Percentiles rank a stretch among this genome's conserved stretches.
phyloP scores from a whole-genome alignment of 2,329 filamentous ascomycete species.

The Colletotrichum incanum region DNA sequence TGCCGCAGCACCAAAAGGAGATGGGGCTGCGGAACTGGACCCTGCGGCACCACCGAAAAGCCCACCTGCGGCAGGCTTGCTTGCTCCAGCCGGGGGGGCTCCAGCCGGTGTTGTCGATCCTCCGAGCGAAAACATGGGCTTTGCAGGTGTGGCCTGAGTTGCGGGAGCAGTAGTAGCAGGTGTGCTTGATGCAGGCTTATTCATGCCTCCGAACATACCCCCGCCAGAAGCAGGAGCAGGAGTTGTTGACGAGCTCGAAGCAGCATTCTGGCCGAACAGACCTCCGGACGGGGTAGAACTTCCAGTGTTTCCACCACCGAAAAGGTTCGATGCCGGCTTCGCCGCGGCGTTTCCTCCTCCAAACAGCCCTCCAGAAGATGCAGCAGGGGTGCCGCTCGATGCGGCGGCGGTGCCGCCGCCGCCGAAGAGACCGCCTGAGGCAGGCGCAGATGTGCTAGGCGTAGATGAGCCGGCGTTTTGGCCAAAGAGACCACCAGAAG shows the following conservation, averaged over 20 bases:
- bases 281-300: conserved; percentile 47
- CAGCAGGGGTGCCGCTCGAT: conserved; percentile 26
- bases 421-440: conserved; percentile 44
- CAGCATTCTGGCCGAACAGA: conserved; percentile 49
- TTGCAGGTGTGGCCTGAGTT: conserved; percentile 60
- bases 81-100: conserved; percentile 61
- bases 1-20: conserved; percentile 37
- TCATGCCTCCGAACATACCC: conserved; percentile 36
- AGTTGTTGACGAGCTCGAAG: conserved; percentile 45
- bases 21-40: conserved; percentile 36
- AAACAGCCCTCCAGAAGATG: conserved; percentile 43
- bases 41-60: conserved; percentile 50
- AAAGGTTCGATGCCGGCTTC: conserved; percentile 46
- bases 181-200: conserved; percentile 34
- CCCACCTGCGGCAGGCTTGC: conserved; percentile 50
- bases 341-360: conserved; percentile 45
- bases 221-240: conserved; percentile 45
- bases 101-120: conserved; percentile 71
- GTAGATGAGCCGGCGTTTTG: conserved; percentile 30
- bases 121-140: conserved; percentile 63
- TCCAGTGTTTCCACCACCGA: conserved; percentile 46
- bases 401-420: neutral
- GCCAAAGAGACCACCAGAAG: conserved; percentile 37
- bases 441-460: conserved; percentile 43
- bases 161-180: conserved; percentile 43